Evolutionary conservation across 1,284 basidiomycete species (phyloP), one percentile per base, ranked within the genome.

Genomic region (Trichosporon inkin): DNA sequence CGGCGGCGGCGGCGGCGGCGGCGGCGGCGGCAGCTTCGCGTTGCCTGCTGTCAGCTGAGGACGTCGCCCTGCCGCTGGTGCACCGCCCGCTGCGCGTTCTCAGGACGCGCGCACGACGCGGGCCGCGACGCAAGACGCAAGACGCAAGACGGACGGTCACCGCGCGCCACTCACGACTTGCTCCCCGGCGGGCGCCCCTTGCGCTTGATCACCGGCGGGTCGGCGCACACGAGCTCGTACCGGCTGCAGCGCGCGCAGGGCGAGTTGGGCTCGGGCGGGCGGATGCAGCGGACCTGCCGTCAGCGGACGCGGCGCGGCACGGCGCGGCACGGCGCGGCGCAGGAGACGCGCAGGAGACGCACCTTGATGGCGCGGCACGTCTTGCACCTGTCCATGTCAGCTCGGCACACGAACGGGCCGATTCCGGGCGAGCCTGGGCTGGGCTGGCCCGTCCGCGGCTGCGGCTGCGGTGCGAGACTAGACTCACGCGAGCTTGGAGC

Each of bases 341-440:
- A n/a, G n/a, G n/a, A n/a, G n/a, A n/a, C n/a, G n/a, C n/a, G n/a
- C n/a, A n/a, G 17, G 14, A 17, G 22, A 54, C 57, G 6, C 41
- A 68, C 68, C 60, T 69, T 69, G 52, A 63, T 69, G 3, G 65
- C 61, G n/a, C 68, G 63, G 57, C 68, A 69, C 2, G 67, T 63
- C 19, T 63, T 67, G 39, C 68, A 69, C 11, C 68, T 69, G 57
- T 41, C 5, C 19, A 20, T 32, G 10, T 19, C 16, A n/a, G 6
- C 14, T n/a, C 38, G 44, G 14, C 17, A 8, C 19, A 37, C 17
- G 32, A 37, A 53, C 34, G 51, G 17, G 34, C 34, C 34, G 34
- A 36, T 52, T 19, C 49, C 17, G 44, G 22, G n/a, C n/a, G n/a
- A n/a, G n/a, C n/a, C n/a, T n/a, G n/a, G n/a, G n/a, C n/a, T n/a